A percentile compares a stretch with the other conserved stretches of the same genome.
Evolutionary conservation across 2,329 filamentous ascomycete genomes (phyloP).

Genomic region (Akanthomyces dipterigenus): DNA sequence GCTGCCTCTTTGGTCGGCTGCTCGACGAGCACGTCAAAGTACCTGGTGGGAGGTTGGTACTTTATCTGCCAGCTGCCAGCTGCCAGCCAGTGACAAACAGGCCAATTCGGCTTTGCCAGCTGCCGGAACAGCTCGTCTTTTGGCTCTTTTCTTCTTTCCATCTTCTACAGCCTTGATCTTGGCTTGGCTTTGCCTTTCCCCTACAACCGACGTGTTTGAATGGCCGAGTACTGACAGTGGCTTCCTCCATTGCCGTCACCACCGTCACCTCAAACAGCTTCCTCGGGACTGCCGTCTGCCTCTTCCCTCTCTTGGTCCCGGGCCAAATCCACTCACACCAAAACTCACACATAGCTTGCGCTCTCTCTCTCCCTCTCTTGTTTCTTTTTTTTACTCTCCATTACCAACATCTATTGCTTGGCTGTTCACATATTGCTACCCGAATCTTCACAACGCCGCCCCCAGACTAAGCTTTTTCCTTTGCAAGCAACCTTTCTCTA

Average conservation of each 20-base stretch:
- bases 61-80: neutral
- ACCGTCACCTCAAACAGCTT: neutral
- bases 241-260: neutral
- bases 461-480: neutral
- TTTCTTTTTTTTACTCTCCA: neutral
- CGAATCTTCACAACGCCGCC: neutral
- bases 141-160: neutral
- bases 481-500: neutral
- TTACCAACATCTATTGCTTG: neutral
- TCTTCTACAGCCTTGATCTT: neutral
- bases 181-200: no score
- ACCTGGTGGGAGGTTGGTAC: neutral
- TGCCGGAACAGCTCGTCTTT: neutral
- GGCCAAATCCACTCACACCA: constrained; percentile 11
- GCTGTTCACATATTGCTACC: neutral
- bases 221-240: no score
- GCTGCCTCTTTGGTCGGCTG: neutral
- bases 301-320: constrained; percentile 7
- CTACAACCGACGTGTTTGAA: no score
- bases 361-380: neutral
- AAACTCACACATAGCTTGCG: constrained; percentile 8
- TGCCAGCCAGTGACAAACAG: constrained; percentile 8
- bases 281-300: constrained; percentile 3
- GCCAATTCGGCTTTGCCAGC: constrained; percentile 6
- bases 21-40: neutral